Conservation (phyloP, 1,284 basidiomycete genomes). For the Microbotryomycetes sp. region DNA sequence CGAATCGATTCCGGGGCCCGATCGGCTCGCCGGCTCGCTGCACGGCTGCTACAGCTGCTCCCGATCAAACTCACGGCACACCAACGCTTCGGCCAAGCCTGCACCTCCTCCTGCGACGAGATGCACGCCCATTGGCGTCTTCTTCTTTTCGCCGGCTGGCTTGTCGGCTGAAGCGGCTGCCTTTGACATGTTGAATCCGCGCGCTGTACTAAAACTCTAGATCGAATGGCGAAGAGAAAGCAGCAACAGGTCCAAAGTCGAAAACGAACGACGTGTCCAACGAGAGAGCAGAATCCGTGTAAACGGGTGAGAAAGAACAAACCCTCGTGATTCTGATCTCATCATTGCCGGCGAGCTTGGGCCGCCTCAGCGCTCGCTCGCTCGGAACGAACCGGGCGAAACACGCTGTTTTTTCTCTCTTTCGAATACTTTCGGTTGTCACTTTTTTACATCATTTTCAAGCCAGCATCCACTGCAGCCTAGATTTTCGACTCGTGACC, state of each 20-base stretch:
- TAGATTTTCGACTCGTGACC: too few relatives aligned
- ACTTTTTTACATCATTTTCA: too few relatives aligned
- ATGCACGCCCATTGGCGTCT: conserved; percentile 68
- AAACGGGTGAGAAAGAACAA: too few relatives aligned
- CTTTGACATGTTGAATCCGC: not conserved
- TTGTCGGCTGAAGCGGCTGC: not conserved
- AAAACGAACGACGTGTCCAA: not conserved
- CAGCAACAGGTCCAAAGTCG: not conserved
- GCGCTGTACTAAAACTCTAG: not conserved
- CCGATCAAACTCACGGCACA: conserved; percentile 22
- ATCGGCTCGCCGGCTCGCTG: not conserved
- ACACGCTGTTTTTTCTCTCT: too few relatives aligned
- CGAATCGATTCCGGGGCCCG: too few relatives aligned
- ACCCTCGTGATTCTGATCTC: too few relatives aligned
- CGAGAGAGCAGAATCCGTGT: too few relatives aligned
- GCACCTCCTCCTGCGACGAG: conserved; percentile 85
- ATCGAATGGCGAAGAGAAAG: not conserved
- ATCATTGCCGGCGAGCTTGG: too few relatives aligned
- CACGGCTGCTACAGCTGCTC: not conserved
- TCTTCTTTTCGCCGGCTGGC: conserved; percentile 29
- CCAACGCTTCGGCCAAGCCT: conserved; percentile 79
- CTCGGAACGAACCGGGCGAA: too few relatives aligned
- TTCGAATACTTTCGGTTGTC: too few relatives aligned
- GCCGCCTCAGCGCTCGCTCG: too few relatives aligned
- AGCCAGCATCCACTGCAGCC: too few relatives aligned